These are phyloP conservation scores for Suhomyces ambrosiae DNA, from an alignment of 1,139 yeast genomes.

Conservation along the genomic window DNA sequence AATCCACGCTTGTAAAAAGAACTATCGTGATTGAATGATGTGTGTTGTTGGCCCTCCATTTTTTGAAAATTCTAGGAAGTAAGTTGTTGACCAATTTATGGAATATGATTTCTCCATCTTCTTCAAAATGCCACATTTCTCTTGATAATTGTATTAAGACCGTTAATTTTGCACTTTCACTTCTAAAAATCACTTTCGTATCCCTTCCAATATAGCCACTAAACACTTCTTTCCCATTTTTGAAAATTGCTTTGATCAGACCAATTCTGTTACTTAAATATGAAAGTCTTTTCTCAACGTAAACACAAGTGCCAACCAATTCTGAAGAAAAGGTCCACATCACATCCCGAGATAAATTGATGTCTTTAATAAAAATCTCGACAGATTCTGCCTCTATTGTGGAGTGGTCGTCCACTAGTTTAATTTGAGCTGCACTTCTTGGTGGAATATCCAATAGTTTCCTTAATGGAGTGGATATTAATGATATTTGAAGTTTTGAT, in stretches of 20 bases:
- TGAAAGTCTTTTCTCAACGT: conserved; percentile 63
- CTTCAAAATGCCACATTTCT: conserved; percentile 99
- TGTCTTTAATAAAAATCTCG: conserved; percentile 80
- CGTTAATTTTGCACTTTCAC: conserved; percentile 84
- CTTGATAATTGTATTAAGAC: conserved; percentile 85
- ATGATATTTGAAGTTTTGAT: conserved; percentile 47
- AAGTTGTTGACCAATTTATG: conserved; percentile 89
- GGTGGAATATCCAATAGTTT: conserved; percentile 65
- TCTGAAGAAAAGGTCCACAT: conserved; percentile 84
- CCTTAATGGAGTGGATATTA: conserved; percentile 65
- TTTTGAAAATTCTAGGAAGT: conserved; percentile 83
- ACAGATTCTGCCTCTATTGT: conserved; percentile 75
- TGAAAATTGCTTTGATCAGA: conserved; percentile 65
- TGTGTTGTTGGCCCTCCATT: conserved; percentile 84
- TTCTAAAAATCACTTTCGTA: conserved; percentile 81
- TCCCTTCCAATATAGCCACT: conserved; percentile 68
- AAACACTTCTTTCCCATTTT: conserved; percentile 66
- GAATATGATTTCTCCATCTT: conserved; percentile 90
- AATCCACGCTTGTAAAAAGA: conserved; percentile 79
- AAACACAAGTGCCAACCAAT: conserved; percentile 64
- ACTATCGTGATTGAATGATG: conserved; percentile 93
- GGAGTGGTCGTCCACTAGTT: conserved; percentile 36
- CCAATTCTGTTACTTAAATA: conserved; percentile 65
- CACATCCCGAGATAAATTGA: conserved; percentile 83
- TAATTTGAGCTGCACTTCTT: conserved; percentile 60